Evolutionary conservation across 2,329 filamentous ascomycete species (phyloP), one percentile per base, ranked within the genome.

Genomic region (Colletotrichum cereale): DNA sequence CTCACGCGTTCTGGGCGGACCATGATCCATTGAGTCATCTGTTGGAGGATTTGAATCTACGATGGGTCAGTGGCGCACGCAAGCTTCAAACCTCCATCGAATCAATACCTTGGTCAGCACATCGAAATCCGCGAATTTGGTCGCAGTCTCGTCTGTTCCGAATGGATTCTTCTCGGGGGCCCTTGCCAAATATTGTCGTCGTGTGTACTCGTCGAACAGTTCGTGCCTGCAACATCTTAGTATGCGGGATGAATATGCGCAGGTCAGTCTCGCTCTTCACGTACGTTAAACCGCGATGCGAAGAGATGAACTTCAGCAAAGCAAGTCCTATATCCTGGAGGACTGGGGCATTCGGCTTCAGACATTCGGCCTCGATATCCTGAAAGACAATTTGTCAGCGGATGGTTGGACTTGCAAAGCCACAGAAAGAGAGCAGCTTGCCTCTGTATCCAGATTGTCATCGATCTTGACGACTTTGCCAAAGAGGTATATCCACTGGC

Each of bases 401-500:
- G 26, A 57, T 11, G 52, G 14, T 18, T 16, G 34, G 24, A 11
- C 10, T 21, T 24, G 26, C 38, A 14, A n/a, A 47, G 21, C 29
- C 2, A 48, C 26, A 26, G 40, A 31, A 16, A 11, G 14, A 6
- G 29, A 77, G 55, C 21, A 42, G 36, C 71, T 52, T 89, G 97
- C 96, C 85, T 98, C 95, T 74, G 98, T 93, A 78, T 96, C 94
- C 74, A 98, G 87, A 78, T 92, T 91, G 73, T 97, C 93, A 76
- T 96, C 92, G 75, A 98, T 93, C 84, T 97, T 98, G 80, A 97
- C 91, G 53, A 91, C 91, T 77, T 92, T 91, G 73, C 96, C 95
- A 81, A 99, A 99, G 50, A 96, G 89, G 80, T 92, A 93, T 73
- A 98, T 93, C 88, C 95, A 99, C 83, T 99, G 96, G 83, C 92